phyloP scores from a whole-genome alignment of 495 filamentous ascomycete genomes.

The Penicillium waksmanii region DNA sequence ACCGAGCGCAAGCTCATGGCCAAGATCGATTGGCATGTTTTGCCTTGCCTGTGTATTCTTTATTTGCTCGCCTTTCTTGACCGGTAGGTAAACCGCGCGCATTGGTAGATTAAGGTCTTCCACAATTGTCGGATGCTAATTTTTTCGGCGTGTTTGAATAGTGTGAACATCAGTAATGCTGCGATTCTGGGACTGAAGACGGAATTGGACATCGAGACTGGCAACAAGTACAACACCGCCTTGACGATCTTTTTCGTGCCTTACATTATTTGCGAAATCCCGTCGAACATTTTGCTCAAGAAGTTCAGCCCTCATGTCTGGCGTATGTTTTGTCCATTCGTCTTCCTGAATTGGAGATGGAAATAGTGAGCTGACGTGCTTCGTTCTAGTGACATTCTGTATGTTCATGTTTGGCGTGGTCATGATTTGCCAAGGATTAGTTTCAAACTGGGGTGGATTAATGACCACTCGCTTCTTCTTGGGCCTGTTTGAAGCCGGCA shows the following conservation, averaged over 20 bases:
- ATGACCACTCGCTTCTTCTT: constrained; percentile 85
- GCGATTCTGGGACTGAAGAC: constrained; percentile 62
- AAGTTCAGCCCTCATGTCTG: constrained; percentile 79
- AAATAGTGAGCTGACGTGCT: neutral
- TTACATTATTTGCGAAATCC: constrained; percentile 85
- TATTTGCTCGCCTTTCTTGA: constrained; percentile 90
- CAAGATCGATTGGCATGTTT: constrained; percentile 78
- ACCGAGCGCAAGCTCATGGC: constrained; percentile 73
- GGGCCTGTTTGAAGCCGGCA: constrained; percentile 84
- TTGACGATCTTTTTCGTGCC: constrained; percentile 92
- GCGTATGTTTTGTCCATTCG: constrained; percentile 46
- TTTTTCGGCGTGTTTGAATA: constrained; percentile 14
- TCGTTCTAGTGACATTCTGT: constrained; percentile 61
- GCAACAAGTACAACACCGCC: constrained; percentile 74
- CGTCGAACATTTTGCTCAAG: constrained; percentile 86
- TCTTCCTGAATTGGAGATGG: neutral
- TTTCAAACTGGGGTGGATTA: constrained; percentile 76
- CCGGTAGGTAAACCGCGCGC: constrained; percentile 50
- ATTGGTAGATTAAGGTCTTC: too few relatives aligned
- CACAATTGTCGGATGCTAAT: too few relatives aligned
- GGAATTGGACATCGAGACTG: constrained; percentile 60
- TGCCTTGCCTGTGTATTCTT: constrained; percentile 81
- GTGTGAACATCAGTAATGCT: constrained; percentile 72
- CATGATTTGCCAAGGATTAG: constrained; percentile 78
- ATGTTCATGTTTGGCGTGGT: constrained; percentile 85